phyloP scores from a whole-genome alignment of 768 basidiomycete species.

The Hygrophoropsis aurantiaca region DNA sequence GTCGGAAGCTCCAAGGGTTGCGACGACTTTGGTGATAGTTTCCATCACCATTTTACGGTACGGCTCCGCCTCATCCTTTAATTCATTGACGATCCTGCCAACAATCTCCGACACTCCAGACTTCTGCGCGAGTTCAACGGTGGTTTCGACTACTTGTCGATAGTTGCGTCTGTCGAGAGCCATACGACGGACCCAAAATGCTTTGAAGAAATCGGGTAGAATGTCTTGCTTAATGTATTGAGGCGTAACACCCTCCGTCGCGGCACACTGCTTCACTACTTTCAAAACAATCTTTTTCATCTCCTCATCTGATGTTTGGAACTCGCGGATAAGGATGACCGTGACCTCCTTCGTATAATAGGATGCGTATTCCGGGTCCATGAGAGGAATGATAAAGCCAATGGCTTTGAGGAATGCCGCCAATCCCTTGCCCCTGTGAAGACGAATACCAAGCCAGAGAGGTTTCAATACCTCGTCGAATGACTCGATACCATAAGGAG shows the following conservation, averaged over 20 bases:
- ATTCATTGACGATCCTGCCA: constrained; percentile 67
- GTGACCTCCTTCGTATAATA: constrained; percentile 99
- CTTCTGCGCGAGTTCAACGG: constrained; percentile 97
- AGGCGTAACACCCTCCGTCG: constrained; percentile 96
- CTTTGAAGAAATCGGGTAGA: constrained; percentile 97
- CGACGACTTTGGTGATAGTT: constrained; percentile 95
- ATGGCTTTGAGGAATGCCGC: constrained; percentile 88
- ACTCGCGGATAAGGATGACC: constrained; percentile 95
- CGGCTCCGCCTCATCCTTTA: constrained; percentile 65
- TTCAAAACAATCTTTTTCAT: constrained; percentile 99
- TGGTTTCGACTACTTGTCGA: constrained; percentile 96
- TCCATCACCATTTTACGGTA: constrained; percentile 99
- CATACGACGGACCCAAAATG: constrained; percentile 99
- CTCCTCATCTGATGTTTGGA: constrained; percentile 99
- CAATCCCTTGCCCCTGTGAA: constrained; percentile 76
- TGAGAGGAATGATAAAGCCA: constrained; percentile 98
- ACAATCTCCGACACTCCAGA: constrained; percentile 96
- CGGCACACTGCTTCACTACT: constrained; percentile 98
- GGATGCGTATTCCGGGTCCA: constrained; percentile 99
- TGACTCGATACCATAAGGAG: constrained; percentile 99
- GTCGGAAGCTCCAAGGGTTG: constrained; percentile 93
- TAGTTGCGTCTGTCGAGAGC: constrained; percentile 96
- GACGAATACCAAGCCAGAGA: constrained; percentile 75
- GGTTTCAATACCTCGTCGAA: constrained; percentile 93
- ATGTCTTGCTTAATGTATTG: constrained; percentile 97